Evolutionary conservation across 306 rosid species (phyloP).

Genomic region (Alnus glutinosa): DNA sequence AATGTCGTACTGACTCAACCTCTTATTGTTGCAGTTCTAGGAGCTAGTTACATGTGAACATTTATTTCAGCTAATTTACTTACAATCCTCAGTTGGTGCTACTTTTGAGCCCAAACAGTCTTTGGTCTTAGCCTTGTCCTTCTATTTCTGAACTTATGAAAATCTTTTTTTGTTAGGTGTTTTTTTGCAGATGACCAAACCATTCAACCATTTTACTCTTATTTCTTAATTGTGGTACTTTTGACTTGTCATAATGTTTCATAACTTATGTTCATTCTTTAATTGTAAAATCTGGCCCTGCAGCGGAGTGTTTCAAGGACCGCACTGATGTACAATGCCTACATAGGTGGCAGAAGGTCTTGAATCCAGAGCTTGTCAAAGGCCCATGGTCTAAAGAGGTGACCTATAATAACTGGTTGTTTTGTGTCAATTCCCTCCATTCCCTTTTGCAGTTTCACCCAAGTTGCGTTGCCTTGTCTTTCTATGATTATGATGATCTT

Average conservation of each 20-base stretch:
- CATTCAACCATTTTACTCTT: background rate
- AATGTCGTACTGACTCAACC: background rate
- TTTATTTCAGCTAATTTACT: background rate
- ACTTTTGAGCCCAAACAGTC: background rate
- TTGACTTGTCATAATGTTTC: constrained; percentile 16
- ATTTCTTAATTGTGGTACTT: constrained; percentile 20
- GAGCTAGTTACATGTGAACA: background rate
- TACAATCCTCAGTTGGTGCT: background rate
- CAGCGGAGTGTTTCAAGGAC: constrained; percentile 94
- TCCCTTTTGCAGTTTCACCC: background rate
- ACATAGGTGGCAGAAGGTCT: constrained; percentile 99
- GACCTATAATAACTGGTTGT: constrained; percentile 22
- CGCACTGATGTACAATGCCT: constrained; percentile 98
- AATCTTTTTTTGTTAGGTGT: background rate
- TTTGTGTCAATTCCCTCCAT: constrained; percentile 18
- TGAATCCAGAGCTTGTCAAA: constrained; percentile 94
- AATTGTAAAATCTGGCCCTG: constrained; percentile 35
- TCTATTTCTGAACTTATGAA: background rate
- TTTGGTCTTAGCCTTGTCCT: background rate
- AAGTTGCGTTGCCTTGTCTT: background rate
- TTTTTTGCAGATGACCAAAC: background rate
- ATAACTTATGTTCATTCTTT: constrained; percentile 19
- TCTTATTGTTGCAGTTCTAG: background rate
- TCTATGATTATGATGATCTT: constrained; percentile 21
- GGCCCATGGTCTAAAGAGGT: constrained; percentile 99